A percentile compares a stretch with the other conserved stretches of the same genome.
phyloP scores from a whole-genome alignment of 163 green algal genomes.

The Scenedesmus sp. region DNA sequence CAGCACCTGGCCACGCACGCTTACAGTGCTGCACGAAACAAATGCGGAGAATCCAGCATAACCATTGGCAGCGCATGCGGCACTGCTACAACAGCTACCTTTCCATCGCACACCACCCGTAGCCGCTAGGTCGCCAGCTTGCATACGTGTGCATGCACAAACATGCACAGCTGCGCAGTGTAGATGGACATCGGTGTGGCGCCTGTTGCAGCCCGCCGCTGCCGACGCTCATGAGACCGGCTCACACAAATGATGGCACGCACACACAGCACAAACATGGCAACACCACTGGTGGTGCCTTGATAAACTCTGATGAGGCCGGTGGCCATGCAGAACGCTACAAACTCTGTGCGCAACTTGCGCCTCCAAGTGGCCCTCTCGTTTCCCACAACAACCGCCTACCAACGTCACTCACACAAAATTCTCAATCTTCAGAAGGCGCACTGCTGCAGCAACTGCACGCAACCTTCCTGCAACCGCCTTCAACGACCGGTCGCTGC shows the following conservation, averaged over 20 bases:
- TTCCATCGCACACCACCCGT: not conserved
- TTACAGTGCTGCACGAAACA: not conserved
- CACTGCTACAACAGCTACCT: not conserved
- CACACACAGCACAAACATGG: not conserved
- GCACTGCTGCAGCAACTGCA: not conserved
- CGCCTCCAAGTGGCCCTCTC: not conserved
- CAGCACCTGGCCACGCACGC: not conserved
- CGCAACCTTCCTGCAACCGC: not conserved
- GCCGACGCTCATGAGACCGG: not conserved
- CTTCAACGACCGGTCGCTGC: not conserved
- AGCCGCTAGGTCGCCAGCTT: too few species aligned
- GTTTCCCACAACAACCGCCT: not conserved
- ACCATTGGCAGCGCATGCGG: not conserved
- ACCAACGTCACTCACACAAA: not conserved
- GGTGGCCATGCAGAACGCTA: not conserved
- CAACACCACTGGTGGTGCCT: not conserved
- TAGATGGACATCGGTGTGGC: not conserved
- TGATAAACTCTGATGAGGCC: not conserved
- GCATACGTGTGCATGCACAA: not conserved
- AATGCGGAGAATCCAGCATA: not conserved
- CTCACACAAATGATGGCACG: not conserved
- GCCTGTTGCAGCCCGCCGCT: not conserved
- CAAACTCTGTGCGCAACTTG: not conserved
- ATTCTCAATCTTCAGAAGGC: not conserved
- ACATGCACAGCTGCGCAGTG: not conserved